Percentiles rank a stretch among this genome's conserved stretches.
These are phyloP conservation scores for Chenopodium suecicum DNA, from an alignment of 148 eudicot genomes.

Conservation along the genomic window DNA sequence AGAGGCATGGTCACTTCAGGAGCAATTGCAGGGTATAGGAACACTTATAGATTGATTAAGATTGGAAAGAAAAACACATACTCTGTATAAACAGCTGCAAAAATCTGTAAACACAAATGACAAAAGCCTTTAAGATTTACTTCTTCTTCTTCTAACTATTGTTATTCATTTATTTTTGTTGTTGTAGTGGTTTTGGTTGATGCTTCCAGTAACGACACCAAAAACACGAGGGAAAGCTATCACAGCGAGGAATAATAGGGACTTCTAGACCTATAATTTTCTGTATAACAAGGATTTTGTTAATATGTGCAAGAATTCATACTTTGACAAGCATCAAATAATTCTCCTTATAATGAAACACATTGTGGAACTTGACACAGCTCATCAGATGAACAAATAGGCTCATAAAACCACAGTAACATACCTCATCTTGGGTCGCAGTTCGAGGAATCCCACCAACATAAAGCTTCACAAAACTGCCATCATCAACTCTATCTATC, in stretches of 20 bases:
- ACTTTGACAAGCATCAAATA: background rate
- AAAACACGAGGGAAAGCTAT: too few species aligned
- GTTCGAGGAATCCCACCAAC: conserved; percentile 54
- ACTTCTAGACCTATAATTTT: too few species aligned
- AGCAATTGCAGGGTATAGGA: background rate
- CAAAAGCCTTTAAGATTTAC: background rate
- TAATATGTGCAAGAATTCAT: background rate
- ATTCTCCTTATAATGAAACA: background rate
- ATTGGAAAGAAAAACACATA: background rate
- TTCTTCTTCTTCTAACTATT: background rate
- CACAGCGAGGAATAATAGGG: too few species aligned
- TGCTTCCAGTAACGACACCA: background rate
- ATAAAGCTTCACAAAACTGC: conserved; percentile 53
- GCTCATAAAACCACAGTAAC: background rate
- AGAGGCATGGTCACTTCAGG: background rate
- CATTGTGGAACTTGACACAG: background rate
- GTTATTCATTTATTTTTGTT: background rate
- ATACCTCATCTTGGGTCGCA: conserved; percentile 51
- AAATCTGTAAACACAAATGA: background rate
- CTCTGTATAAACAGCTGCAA: background rate
- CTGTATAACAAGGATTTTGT: too few species aligned
- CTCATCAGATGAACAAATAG: background rate
- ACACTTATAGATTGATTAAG: background rate
- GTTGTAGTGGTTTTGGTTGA: background rate
- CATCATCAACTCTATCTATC: conserved; percentile 43